These are phyloP conservation scores for Ceratobasidium sp. DNA, from an alignment of 1,284 basidiomycete species.

Conservation along the genomic window DNA sequence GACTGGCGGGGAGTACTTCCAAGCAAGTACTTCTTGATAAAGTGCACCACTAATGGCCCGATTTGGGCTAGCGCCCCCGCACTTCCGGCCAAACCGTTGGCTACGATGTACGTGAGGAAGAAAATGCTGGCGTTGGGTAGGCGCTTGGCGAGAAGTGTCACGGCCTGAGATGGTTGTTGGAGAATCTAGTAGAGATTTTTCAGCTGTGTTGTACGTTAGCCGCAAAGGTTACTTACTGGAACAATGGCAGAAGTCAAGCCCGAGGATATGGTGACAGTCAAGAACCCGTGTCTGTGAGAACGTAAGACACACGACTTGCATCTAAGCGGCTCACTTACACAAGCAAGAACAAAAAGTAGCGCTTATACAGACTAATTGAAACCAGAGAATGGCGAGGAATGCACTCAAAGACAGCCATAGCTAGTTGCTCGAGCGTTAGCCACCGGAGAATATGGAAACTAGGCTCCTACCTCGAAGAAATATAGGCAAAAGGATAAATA, in stretches of 20 bases:
- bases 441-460: not conserved
- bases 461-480: conserved; percentile 68
- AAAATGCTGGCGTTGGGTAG: conserved; percentile 91
- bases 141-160: conserved; percentile 76
- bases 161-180: conserved; percentile 71
- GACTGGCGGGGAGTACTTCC: conserved; percentile 85
- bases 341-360: conserved; percentile 94
- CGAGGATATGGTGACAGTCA: conserved; percentile 85
- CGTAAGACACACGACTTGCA: not conserved
- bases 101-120: conserved; percentile 84
- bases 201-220: not conserved
- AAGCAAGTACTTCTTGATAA: conserved; percentile 85
- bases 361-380: conserved; percentile 90
- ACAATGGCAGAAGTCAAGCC: conserved; percentile 76
- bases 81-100: conserved; percentile 72
- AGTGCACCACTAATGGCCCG: conserved; percentile 82
- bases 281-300: conserved; percentile 79
- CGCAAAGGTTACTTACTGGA: conserved; percentile 15
- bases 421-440: conserved; percentile 39
- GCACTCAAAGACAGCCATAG: conserved; percentile 83
- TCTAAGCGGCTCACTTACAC: conserved; percentile 66
- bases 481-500: conserved; percentile 94
- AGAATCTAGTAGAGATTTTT: conserved; percentile 68
- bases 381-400: conserved; percentile 84
- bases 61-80: conserved; percentile 86